phyloP scores from a whole-genome alignment of 495 filamentous ascomycete genomes.

The Hypoxylon subgilvum region DNA sequence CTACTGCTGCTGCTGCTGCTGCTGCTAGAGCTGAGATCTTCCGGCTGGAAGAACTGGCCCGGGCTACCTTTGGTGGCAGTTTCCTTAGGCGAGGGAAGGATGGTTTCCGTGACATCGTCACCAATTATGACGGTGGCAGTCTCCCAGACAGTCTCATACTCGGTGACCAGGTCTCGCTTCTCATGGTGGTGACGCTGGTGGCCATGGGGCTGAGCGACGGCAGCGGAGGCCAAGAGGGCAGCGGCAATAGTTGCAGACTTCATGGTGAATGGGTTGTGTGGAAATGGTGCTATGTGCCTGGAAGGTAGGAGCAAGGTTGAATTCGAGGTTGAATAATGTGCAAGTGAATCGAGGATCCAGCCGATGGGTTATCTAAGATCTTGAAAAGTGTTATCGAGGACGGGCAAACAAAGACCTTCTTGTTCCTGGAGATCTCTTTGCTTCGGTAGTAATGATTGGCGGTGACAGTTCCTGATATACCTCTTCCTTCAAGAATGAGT shows the following conservation, averaged over 20 bases:
- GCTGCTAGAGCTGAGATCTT: constrained; percentile 10
- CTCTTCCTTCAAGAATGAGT: constrained; percentile 37
- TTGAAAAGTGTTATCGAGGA: constrained; percentile 23
- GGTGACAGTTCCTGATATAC: constrained; percentile 1
- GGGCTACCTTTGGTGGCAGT: constrained; percentile 36
- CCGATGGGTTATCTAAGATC: constrained; percentile 33
- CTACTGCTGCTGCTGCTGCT: too few species aligned
- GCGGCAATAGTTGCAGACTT: constrained; percentile 52
- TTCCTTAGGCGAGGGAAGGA: constrained; percentile 40
- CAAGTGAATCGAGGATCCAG: constrained; percentile 28
- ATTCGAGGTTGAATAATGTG: constrained; percentile 11
- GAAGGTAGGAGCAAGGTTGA: too few species aligned
- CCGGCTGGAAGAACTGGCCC: constrained; percentile 52
- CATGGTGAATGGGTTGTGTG: constrained; percentile 46
- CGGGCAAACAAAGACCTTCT: constrained; percentile 20
- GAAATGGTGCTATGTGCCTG: neutral
- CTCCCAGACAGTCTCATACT: constrained; percentile 55
- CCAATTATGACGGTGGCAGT: constrained; percentile 56
- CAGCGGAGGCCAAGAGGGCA: constrained; percentile 51
- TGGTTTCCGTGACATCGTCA: constrained; percentile 47
- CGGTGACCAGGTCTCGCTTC: constrained; percentile 53
- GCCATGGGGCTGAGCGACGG: constrained; percentile 52
- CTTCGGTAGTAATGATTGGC: constrained; percentile 18
- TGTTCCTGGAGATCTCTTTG: constrained; percentile 10
- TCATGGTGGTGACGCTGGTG: constrained; percentile 49